A percentile compares a stretch with the other conserved stretches of the same genome.
Conservation (phyloP, 306 rosid species). For the Acacia melanoxylon region DNA sequence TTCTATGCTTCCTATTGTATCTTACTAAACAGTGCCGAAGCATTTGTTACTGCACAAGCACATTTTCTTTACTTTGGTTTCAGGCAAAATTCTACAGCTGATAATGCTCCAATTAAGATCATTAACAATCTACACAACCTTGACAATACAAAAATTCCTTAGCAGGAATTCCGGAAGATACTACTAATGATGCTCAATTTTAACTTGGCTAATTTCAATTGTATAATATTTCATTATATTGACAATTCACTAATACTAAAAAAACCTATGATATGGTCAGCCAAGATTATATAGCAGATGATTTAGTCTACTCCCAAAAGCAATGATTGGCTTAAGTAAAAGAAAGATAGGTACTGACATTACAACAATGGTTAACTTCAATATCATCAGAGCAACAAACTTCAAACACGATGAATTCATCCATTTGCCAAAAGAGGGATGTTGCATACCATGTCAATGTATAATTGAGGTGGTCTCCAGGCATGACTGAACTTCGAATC, state of each 20-base stretch:
- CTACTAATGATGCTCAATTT: neutral
- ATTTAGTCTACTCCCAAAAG: neutral
- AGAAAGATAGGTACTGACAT: neutral
- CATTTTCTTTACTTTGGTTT: neutral
- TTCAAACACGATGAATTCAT: slow-evolving; percentile 4
- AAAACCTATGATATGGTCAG: neutral
- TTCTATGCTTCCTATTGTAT: neutral
- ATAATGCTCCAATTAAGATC: neutral
- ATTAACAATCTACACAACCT: neutral
- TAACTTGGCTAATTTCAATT: neutral
- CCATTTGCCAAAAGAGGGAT: neutral
- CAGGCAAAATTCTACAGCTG: neutral
- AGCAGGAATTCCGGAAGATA: neutral
- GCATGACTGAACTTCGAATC: slow-evolving; percentile 87
- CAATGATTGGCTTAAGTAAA: neutral
- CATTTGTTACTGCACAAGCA: neutral
- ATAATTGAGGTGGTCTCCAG: slow-evolving; percentile 88
- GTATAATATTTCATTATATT: neutral
- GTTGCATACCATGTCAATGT: slow-evolving; percentile 78
- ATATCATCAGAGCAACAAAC: neutral
- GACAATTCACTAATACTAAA: neutral
- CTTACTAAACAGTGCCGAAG: neutral
- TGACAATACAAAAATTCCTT: neutral
- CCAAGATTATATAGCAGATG: neutral
- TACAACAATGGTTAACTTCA: neutral